Conservation (phyloP, 2,329 filamentous ascomycete genomes). For the Cordyceps tenuipes region DNA sequence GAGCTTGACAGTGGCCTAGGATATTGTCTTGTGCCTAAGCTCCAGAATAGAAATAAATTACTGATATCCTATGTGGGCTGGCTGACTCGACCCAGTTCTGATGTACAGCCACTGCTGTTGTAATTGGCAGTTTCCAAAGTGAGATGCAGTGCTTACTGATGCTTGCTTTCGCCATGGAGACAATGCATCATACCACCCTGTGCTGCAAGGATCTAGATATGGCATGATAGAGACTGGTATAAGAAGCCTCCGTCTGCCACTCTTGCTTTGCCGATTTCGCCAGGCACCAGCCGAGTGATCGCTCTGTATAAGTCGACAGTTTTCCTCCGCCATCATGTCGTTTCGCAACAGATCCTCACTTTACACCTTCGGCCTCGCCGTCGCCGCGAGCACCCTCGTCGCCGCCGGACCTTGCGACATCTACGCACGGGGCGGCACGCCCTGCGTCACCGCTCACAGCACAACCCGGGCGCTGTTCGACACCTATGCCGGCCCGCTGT, state of each 20-base stretch:
- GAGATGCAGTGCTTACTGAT: neutral
- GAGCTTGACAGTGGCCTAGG: too few relatives aligned
- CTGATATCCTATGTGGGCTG: neutral
- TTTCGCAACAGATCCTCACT: neutral
- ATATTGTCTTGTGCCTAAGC: too few relatives aligned
- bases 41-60: too few relatives aligned
- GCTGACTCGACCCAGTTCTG: neutral
- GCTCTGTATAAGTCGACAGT: neutral
- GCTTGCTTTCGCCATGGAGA: neutral
- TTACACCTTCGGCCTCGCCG: slow-evolving; percentile 24
- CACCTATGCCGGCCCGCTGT: slow-evolving; percentile 43
- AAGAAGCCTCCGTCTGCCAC: neutral
- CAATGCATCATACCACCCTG: neutral
- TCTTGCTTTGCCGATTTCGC: neutral
- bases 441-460: slow-evolving; percentile 53
- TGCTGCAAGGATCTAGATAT: neutral
- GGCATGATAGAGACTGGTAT: neutral
- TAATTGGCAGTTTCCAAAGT: neutral
- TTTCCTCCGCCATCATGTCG: neutral
- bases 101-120: neutral
- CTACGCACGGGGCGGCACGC: slow-evolving; percentile 47
- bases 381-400: slow-evolving; percentile 31
- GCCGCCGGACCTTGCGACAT: slow-evolving; percentile 51
- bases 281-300: neutral
- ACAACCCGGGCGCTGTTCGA: slow-evolving; percentile 55